phyloP scores from a whole-genome alignment of 169 alveolate genomes.

The Plasmodium yoelii region DNA sequence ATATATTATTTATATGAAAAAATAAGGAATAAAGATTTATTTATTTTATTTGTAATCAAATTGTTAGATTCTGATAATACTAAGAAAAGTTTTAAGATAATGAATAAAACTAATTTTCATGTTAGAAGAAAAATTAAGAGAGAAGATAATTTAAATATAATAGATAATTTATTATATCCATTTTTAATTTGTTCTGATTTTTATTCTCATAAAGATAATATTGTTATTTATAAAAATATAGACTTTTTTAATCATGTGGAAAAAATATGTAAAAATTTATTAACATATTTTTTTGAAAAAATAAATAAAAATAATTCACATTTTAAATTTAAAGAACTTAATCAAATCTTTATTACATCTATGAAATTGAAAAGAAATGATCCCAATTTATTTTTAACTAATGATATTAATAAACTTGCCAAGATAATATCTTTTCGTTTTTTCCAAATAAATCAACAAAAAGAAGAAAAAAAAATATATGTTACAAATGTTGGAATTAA shows the following conservation, averaged over 20 bases:
- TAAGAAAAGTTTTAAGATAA: background rate
- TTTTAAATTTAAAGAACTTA: constrained; percentile 7
- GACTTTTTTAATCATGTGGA: constrained; percentile 9
- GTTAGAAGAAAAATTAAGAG: too few relatives aligned
- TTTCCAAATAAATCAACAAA: background rate
- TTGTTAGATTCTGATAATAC: too few relatives aligned
- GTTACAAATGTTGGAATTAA: background rate
- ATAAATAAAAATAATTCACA: background rate
- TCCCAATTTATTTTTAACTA: background rate
- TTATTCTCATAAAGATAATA: background rate
- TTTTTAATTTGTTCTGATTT: constrained; percentile 17
- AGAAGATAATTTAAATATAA: background rate
- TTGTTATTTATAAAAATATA: background rate
- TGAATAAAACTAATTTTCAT: background rate
- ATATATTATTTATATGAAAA: too few relatives aligned
- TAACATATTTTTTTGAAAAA: background rate
- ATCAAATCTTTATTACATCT: background rate
- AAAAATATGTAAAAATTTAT: constrained; percentile 5
- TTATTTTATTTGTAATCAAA: too few relatives aligned
- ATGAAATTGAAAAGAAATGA: constrained; percentile 9
- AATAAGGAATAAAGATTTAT: too few relatives aligned
- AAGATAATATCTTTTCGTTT: constrained; percentile 16
- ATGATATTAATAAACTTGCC: background rate
- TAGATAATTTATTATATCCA: background rate
- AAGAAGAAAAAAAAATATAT: background rate